Evolutionary conservation across 2,329 filamentous ascomycete genomes (phyloP), one percentile per base, ranked within the genome.

Genomic region (Fusarium temperatum): DNA sequence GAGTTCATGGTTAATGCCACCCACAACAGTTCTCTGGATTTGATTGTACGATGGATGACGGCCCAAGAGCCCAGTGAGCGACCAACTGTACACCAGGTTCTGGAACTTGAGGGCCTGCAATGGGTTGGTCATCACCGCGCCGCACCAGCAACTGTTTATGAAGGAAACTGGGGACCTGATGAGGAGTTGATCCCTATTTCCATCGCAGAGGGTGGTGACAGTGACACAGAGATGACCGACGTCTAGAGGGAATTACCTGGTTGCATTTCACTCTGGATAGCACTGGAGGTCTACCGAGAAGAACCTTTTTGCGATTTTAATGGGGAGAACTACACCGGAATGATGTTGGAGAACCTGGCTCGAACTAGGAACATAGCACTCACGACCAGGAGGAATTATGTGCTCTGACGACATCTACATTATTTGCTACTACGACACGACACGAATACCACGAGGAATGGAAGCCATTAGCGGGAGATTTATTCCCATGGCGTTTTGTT

Each of bases 151-250:
- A 98, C 95, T 0, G 91, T 99, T 60, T 99, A 93, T 77, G 96
- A 99, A 84, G 96, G 96, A 72, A 96, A 94, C 81, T 99, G 95
- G 93, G 96, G 96, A 8, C 96, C 96, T 38, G 91, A 85, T n/a
- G 87, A 89, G 61, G 87, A 89, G 59, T 82, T 87, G 56, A 80
- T 85, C 38, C 76, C 82, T 10, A 81, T 83, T 26, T 82, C 82
- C 11, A 81, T 82, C 42, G 77, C 80, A 9, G 67, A 70, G 47
- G 72, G 72, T 22, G 72, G 72, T n/a, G 82, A 84, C 57, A 79
- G 77, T 50, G 89, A 90, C 72, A 89, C 87, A 9, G 88, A 89
- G 78, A 91, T 91, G 89, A 89, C 84, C 22, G 89, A 89, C 74
- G 87, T 88, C 60, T 90, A 83, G 82, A 70, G 65, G 54, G n/a